Evolutionary conservation across 2,329 filamentous ascomycete genomes (phyloP).

Genomic region (Alternaria sp.): DNA sequence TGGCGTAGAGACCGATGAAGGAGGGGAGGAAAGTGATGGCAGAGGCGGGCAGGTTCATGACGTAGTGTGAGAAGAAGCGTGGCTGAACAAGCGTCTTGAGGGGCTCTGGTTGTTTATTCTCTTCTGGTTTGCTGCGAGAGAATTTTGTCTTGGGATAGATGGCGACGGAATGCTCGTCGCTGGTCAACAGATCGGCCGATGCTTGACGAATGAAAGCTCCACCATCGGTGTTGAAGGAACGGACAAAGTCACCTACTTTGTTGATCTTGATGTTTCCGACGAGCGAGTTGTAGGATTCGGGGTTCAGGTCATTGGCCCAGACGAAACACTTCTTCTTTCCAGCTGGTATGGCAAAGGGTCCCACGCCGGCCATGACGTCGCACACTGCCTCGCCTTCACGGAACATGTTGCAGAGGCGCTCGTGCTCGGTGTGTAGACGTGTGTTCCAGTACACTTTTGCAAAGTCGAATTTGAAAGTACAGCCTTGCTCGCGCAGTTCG

Average conservation of each 20-base stretch:
- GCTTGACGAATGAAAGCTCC: slow-evolving; percentile 78
- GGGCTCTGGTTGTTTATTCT: slow-evolving; percentile 36
- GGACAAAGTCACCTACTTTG: slow-evolving; percentile 78
- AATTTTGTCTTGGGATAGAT: slow-evolving; percentile 48
- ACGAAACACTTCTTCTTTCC: slow-evolving; percentile 91
- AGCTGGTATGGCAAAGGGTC: slow-evolving; percentile 91
- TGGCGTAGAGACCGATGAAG: slow-evolving; percentile 82
- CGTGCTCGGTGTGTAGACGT: slow-evolving; percentile 87
- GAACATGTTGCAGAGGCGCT: slow-evolving; percentile 78
- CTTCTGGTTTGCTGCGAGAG: slow-evolving; percentile 34
- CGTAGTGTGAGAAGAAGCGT: slow-evolving; percentile 84
- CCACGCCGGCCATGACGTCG: slow-evolving; percentile 97
- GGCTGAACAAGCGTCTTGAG: slow-evolving; percentile 64
- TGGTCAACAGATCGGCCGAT: slow-evolving; percentile 63
- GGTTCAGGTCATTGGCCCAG: slow-evolving; percentile 97
- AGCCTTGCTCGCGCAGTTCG: slow-evolving; percentile 80
- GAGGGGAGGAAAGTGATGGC: slow-evolving; percentile 82
- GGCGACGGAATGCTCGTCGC: slow-evolving; percentile 63
- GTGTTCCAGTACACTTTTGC: slow-evolving; percentile 98
- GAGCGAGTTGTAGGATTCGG: slow-evolving; percentile 80
- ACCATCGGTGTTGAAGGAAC: slow-evolving; percentile 82
- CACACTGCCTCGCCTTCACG: slow-evolving; percentile 86
- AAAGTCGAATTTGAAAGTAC: slow-evolving; percentile 92
- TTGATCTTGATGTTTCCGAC: slow-evolving; percentile 75
- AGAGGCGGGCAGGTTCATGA: slow-evolving; percentile 95